Base-by-base conservation (phyloP, 805 yeast genomes). In the Hanseniaspora lachancei region DNA sequence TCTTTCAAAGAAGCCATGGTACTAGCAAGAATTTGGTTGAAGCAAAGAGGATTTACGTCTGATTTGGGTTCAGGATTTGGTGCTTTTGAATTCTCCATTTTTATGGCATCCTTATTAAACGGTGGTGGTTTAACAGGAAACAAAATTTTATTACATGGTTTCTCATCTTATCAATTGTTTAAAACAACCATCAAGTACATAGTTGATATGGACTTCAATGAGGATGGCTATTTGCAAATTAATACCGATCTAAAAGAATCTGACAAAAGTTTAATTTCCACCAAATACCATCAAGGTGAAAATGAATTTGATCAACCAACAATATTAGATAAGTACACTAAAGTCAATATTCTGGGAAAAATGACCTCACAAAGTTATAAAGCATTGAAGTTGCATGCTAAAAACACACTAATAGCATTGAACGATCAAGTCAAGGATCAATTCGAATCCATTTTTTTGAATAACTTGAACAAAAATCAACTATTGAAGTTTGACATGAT, bases 111-210 rank as follows among this genome's bases (percentile, higher is more conserved):
- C 1, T 70, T 93, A 54, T 72, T 93, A 44, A 80, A 82, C 59
- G 96, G 96, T 62, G 95, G 95, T 61, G 89, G 91, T 58, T 68
- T 72, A 7, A 75, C 74, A 60, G 93, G 95, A 15, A 84, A 82
- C 62, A 84, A 81, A 63, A 82, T 88, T 24, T 73, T 93, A 55
- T 68, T 89, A 40, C 84, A 82, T 62, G 98, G 97, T 0, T 91
- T 85, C 67, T 88, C 96, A 3, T 84, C 95, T 23, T 93, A 89
- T 66, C 98, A 93, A 70, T 72, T 93, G 52, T 93, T 93, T 74
- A 89, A 87, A 66, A 96, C 95, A 65, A 81, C 86, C 1, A 75
- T 93, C 57, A 80, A 81, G 62, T 89, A 84, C 64, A 66, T 91
- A 58, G 95, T 96, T 2, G 78, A 86, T 2, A 81, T 82, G 75